Conservation (phyloP, 371 early-diverging fungal species). For the Apophysomyces trapeziformis region DNA sequence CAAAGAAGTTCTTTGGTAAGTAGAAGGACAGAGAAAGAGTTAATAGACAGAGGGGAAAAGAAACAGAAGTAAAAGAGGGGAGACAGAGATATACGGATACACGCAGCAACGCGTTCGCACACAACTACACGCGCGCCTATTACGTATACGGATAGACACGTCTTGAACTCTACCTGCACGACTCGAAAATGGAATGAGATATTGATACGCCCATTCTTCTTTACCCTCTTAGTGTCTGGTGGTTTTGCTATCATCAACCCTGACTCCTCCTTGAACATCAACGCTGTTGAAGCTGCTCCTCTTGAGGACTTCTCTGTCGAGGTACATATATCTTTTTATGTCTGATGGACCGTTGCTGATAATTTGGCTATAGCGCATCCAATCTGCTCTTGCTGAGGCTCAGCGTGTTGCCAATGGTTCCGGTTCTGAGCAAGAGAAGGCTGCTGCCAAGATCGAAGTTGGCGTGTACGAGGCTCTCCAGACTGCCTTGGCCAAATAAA, state of each 20-base stretch:
- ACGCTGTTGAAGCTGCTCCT: slow-evolving; percentile 94
- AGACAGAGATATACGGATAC: too few species aligned
- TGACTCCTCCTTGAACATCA: slow-evolving; percentile 95
- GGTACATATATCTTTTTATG: slow-evolving; percentile 36
- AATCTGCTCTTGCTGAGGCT: slow-evolving; percentile 84
- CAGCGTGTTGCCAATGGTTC: slow-evolving; percentile 66
- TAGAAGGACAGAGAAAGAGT: too few species aligned
- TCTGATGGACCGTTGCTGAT: slow-evolving; percentile 15
- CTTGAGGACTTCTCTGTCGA: slow-evolving; percentile 86
- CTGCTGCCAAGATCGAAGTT: slow-evolving; percentile 84
- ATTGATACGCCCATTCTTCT: slow-evolving; percentile 2
- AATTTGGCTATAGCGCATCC: slow-evolving; percentile 63
- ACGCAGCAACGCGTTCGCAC: too few species aligned
- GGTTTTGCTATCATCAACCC: slow-evolving; percentile 98
- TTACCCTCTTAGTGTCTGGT: slow-evolving; percentile 76
- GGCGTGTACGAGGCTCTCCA: slow-evolving; percentile 91
- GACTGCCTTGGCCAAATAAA: slow-evolving; percentile 59
- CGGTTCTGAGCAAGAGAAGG: slow-evolving; percentile 80
- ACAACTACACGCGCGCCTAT: too few species aligned
- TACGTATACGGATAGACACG: too few species aligned
- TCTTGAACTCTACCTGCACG: too few species aligned
- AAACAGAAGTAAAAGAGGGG: too few species aligned
- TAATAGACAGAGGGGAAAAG: too few species aligned
- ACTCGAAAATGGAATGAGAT: not conserved
- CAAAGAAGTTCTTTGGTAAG: slow-evolving; percentile 93